phyloP scores from a whole-genome alignment of 2,329 filamentous ascomycete species.

The Nemania sp. region DNA sequence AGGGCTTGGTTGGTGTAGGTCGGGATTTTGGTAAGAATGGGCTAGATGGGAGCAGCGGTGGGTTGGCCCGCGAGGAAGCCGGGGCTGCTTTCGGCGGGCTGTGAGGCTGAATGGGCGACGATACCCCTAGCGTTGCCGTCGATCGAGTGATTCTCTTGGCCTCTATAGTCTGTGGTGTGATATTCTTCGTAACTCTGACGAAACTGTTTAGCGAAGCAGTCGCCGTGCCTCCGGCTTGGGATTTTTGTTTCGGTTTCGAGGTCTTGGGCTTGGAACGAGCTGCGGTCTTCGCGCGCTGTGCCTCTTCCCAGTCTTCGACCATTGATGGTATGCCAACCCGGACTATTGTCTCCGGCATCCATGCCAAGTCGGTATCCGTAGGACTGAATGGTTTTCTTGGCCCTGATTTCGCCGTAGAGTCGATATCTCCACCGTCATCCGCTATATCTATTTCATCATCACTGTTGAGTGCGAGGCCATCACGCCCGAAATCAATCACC shows the following conservation, averaged over 20 bases:
- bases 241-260: slow-evolving; percentile 28
- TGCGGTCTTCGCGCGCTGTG: slow-evolving; percentile 40
- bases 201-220: slow-evolving; percentile 48
- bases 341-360: slow-evolving; percentile 69
- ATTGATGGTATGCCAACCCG: slow-evolving; percentile 67
- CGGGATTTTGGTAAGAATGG: slow-evolving; percentile 25
- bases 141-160: slow-evolving; percentile 8
- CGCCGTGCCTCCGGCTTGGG: slow-evolving; percentile 32
- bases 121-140: neutral
- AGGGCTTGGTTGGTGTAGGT: slow-evolving; percentile 18
- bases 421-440: slow-evolving; percentile 33
- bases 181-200: slow-evolving; percentile 47
- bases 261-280: slow-evolving; percentile 34
- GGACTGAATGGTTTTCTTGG: slow-evolving; percentile 64
- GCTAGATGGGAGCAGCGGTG: slow-evolving; percentile 12
- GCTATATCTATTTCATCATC: slow-evolving; percentile 63
- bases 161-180: slow-evolving; percentile 13
- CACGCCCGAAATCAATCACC: slow-evolving; percentile 54
- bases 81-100: slow-evolving; percentile 7
- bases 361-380: slow-evolving; percentile 65
- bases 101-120: slow-evolving; percentile 9
- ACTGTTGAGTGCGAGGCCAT: slow-evolving; percentile 63
- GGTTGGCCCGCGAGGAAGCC: slow-evolving; percentile 24
- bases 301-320: slow-evolving; percentile 66
- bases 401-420: slow-evolving; percentile 33